phyloP scores from a whole-genome alignment of 1,284 basidiomycete species.

The Rhodotorula mucilaginosa region DNA sequence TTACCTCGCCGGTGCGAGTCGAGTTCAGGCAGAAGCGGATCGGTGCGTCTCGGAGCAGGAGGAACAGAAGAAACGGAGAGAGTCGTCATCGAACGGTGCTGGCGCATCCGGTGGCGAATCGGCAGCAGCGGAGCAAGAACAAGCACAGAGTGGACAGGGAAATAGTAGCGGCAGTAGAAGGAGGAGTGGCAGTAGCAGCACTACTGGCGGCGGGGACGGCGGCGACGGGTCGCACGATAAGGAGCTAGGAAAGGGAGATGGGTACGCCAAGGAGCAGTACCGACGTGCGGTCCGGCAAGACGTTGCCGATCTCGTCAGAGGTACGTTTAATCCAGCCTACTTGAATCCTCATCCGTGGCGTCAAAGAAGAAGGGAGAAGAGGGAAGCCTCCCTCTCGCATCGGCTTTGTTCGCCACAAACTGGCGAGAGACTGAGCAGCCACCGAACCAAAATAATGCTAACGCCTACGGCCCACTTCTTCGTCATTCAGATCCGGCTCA shows the following conservation, averaged over 20 bases:
- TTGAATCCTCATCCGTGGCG: neutral
- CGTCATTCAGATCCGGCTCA: constrained; percentile 33
- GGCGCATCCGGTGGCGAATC: neutral
- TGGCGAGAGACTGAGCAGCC: no score
- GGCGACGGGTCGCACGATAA: neutral
- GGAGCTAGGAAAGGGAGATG: neutral
- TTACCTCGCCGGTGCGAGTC: constrained; percentile 22
- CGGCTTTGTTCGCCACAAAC: no score
- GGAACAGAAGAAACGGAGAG: neutral
- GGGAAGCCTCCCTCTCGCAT: neutral
- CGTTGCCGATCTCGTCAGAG: constrained; percentile 67
- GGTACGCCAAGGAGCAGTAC: constrained; percentile 48
- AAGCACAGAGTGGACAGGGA: neutral
- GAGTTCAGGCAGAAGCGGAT: constrained; percentile 20
- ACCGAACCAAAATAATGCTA: neutral
- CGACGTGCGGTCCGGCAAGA: constrained; percentile 61
- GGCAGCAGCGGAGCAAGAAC: neutral
- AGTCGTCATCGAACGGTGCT: neutral
- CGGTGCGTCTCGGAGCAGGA: constrained; percentile 5
- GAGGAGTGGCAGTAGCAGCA: neutral
- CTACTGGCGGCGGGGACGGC: neutral
- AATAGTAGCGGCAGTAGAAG: neutral
- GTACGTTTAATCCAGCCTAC: constrained; percentile 51
- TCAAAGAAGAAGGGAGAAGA: no score
- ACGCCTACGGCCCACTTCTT: neutral